These are phyloP conservation scores for Clitopilus hobsonii DNA, from an alignment of 768 basidiomycete genomes.

Conservation along the genomic window DNA sequence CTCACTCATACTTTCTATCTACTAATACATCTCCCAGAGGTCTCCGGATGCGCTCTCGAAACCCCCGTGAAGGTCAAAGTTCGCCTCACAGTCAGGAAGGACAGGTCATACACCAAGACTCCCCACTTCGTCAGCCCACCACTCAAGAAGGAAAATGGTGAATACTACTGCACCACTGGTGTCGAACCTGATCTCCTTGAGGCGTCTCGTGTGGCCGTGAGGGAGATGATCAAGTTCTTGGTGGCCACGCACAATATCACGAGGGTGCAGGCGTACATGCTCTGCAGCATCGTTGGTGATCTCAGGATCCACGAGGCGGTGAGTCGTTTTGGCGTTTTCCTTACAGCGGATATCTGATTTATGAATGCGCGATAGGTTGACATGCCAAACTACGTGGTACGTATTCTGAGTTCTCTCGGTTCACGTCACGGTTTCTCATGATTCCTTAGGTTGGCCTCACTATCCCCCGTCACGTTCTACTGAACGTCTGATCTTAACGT, in stretches of 20 bases:
- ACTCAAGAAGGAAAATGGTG: constrained; percentile 22
- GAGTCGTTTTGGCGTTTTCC: constrained; percentile 9
- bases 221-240: constrained; percentile 53
- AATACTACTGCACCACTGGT: constrained; percentile 57
- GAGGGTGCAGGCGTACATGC: constrained; percentile 52
- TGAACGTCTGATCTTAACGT: too few species aligned
- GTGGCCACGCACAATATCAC: constrained; percentile 35
- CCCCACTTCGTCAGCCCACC: constrained; percentile 45
- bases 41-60: constrained; percentile 60
- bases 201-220: constrained; percentile 50
- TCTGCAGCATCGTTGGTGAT: constrained; percentile 58
- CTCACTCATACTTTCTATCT: background rate
- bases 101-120: constrained; percentile 51
- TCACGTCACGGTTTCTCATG: background rate
- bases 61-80: constrained; percentile 54
- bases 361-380: constrained; percentile 38
- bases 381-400: constrained; percentile 62
- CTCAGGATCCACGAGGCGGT: constrained; percentile 62
- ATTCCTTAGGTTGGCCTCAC: background rate
- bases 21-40: constrained; percentile 31
- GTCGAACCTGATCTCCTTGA: constrained; percentile 50
- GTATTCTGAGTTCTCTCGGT: constrained; percentile 14
- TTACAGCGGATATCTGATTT: background rate
- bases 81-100: constrained; percentile 51
- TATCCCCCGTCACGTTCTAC: background rate